phyloP scores from a whole-genome alignment of 2,329 filamentous ascomycete genomes.

The Neopestalotiopsis sp. region DNA sequence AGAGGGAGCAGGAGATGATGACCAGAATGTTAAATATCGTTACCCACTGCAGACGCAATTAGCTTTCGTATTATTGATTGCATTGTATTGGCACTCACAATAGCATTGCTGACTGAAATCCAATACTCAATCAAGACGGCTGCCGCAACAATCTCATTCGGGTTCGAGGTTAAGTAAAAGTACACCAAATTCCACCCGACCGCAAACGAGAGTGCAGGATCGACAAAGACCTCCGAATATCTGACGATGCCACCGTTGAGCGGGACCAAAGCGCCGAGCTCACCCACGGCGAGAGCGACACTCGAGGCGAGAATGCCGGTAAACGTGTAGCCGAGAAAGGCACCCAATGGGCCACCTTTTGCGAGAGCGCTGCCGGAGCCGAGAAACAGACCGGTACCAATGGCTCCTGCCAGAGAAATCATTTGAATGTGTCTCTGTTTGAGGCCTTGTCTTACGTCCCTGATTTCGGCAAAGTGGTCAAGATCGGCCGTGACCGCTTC shows the following conservation, averaged over 20 bases:
- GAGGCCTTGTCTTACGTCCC: slow-evolving; percentile 30
- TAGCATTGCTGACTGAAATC: slow-evolving; percentile 24
- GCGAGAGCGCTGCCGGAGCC: slow-evolving; percentile 63
- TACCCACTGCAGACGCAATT: slow-evolving; percentile 29
- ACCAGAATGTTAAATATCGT: slow-evolving; percentile 8
- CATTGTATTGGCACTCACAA: background rate
- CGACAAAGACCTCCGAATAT: slow-evolving; percentile 40
- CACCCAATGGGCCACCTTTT: slow-evolving; percentile 56
- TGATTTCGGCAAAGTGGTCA: slow-evolving; percentile 43
- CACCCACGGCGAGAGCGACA: slow-evolving; percentile 40
- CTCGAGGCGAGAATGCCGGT: slow-evolving; percentile 39
- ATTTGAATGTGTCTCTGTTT: slow-evolving; percentile 55
- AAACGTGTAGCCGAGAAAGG: slow-evolving; percentile 39
- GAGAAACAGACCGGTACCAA: slow-evolving; percentile 63
- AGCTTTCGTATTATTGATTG: background rate
- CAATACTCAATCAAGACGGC: slow-evolving; percentile 28
- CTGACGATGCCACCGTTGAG: slow-evolving; percentile 42
- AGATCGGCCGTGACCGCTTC: background rate
- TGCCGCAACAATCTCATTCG: slow-evolving; percentile 35
- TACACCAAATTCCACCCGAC: slow-evolving; percentile 43
- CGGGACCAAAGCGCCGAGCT: slow-evolving; percentile 42
- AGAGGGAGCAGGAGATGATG: background rate
- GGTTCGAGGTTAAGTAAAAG: slow-evolving; percentile 34
- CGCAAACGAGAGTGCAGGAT: slow-evolving; percentile 36
- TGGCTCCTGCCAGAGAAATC: slow-evolving; percentile 53